Conservation (phyloP, 139 green algal species). For the Gonium pectorale region DNA sequence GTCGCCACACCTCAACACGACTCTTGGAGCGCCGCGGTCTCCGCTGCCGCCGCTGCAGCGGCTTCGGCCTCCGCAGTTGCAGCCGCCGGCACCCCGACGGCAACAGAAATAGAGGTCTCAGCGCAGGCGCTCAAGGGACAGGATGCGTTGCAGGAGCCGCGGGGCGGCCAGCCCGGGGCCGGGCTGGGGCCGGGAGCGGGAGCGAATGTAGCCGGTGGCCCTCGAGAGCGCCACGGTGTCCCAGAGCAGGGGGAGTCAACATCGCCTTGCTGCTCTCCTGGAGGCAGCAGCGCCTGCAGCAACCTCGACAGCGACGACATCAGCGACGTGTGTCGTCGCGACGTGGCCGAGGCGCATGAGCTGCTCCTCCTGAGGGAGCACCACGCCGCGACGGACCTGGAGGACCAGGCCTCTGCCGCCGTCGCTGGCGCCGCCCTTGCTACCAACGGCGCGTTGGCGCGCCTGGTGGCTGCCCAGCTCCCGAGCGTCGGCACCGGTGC, state of each 20-base stretch:
- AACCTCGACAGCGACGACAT: conserved; percentile 6
- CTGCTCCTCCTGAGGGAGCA: neutral
- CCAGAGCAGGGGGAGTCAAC: too few species aligned
- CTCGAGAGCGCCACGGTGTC: too few species aligned
- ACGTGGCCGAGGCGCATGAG: neutral
- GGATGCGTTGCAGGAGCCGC: neutral
- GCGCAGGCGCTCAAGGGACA: neutral
- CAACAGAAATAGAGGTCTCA: too few species aligned
- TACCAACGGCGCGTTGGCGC: neutral
- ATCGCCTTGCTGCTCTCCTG: neutral
- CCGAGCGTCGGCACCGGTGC: neutral
- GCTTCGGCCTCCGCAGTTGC: neutral
- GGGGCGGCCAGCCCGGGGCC: too few species aligned
- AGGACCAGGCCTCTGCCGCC: neutral
- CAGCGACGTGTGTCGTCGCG: neutral
- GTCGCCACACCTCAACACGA: neutral
- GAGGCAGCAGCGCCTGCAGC: conserved; percentile 10
- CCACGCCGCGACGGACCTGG: neutral
- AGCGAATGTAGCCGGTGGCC: too few species aligned
- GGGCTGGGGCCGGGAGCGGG: neutral
- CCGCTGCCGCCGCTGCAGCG: neutral
- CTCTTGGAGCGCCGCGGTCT: neutral
- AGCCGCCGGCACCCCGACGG: neutral
- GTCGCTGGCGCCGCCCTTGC: neutral
- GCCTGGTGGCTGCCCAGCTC: neutral